Evolutionary conservation across 1,284 basidiomycete genomes (phyloP).

Genomic region (Thecaphora thlaspeos): DNA sequence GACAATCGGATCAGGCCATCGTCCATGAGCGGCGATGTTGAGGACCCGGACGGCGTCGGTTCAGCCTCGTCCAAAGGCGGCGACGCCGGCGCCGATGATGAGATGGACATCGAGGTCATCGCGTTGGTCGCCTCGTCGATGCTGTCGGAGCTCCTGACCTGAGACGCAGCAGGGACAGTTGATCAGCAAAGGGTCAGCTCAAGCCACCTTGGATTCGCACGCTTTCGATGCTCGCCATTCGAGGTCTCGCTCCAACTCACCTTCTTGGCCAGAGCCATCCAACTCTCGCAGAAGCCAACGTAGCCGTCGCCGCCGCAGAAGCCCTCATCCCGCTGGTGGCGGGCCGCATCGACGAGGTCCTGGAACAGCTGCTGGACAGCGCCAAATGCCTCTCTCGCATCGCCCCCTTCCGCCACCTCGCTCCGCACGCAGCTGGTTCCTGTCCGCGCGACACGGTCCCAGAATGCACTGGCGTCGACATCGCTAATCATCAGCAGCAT

Average conservation of each 20-base stretch:
- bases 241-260: constrained; percentile 1
- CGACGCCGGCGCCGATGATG: not conserved
- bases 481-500: constrained; percentile 29
- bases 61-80: not conserved
- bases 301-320: constrained; percentile 19
- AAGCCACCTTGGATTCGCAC: no score
- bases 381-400: constrained; percentile 11
- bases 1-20: no score
- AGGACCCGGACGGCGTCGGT: constrained; percentile 10
- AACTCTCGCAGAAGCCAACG: constrained; percentile 34
- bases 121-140: constrained; percentile 23
- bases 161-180: not conserved
- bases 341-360: constrained; percentile 18
- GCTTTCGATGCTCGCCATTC: not conserved
- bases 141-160: constrained; percentile 13
- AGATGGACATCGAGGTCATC: not conserved
- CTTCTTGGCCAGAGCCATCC: constrained; percentile 31
- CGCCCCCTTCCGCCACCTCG: constrained; percentile 10
- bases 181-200: no score
- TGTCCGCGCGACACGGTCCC: constrained; percentile 36
- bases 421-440: constrained; percentile 21
- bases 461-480: constrained; percentile 38
- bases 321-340: constrained; percentile 3
- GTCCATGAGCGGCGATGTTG: no score
- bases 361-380: constrained; percentile 25